A percentile compares a stretch with the other conserved stretches of the same genome.
phyloP scores from a whole-genome alignment of 2,329 filamentous ascomycete species.

The Colletotrichum plurivorum region DNA sequence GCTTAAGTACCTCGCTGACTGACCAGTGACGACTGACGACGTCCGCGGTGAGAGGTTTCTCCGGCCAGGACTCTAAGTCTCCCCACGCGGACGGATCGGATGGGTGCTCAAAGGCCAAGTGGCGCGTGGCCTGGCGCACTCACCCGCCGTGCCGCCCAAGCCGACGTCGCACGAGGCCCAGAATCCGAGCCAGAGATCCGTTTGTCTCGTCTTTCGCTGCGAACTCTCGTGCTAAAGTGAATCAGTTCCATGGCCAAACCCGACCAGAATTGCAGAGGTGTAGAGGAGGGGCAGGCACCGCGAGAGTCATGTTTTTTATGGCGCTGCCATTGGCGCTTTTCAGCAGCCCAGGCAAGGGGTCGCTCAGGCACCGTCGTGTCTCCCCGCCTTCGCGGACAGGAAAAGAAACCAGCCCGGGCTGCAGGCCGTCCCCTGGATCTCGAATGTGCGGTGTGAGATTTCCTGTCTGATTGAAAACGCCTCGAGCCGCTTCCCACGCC shows the following conservation, averaged over 20 bases:
- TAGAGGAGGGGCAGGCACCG: not conserved
- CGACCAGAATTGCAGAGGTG: slow-evolving; percentile 3
- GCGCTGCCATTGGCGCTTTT: slow-evolving; percentile 25
- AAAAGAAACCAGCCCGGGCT: slow-evolving; percentile 33
- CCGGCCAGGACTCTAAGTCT: not conserved
- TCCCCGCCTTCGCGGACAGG: slow-evolving; percentile 34
- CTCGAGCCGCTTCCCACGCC: not conserved
- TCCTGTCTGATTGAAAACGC: slow-evolving; percentile 35
- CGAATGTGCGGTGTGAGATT: slow-evolving; percentile 41
- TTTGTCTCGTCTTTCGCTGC: slow-evolving; percentile 36
- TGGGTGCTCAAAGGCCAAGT: slow-evolving; percentile 6
- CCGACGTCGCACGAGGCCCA: slow-evolving; percentile 25
- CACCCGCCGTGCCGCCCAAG: slow-evolving; percentile 13
- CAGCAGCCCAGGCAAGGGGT: slow-evolving; percentile 26
- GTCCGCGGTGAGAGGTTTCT: slow-evolving; percentile 11
- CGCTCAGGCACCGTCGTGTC: slow-evolving; percentile 36
- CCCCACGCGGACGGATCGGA: slow-evolving; percentile 17
- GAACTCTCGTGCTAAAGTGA: slow-evolving; percentile 39
- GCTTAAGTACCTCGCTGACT: slow-evolving; percentile 13
- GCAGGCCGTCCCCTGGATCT: slow-evolving; percentile 31
- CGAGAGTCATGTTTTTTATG: slow-evolving; percentile 15
- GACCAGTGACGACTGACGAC: slow-evolving; percentile 7
- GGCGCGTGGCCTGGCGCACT: slow-evolving; percentile 27
- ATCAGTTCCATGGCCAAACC: slow-evolving; percentile 26
- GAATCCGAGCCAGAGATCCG: slow-evolving; percentile 8